These are phyloP conservation scores for Ceratocystis destructans DNA, from an alignment of 2,329 filamentous ascomycete genomes.

Conservation along the genomic window DNA sequence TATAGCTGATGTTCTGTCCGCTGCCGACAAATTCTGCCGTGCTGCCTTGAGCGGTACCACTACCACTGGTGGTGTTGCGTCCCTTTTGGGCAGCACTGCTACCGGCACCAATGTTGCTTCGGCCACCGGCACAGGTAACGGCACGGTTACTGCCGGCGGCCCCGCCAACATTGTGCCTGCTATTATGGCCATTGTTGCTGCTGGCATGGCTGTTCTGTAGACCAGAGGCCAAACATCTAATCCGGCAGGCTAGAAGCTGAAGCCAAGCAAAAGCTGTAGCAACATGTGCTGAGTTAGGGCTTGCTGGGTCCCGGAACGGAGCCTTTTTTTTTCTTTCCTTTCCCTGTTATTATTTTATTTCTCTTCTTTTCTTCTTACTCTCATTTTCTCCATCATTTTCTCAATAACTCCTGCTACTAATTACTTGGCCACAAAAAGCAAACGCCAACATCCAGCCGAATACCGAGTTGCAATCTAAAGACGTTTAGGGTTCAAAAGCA, in stretches of 20 bases:
- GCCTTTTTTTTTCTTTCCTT: neutral
- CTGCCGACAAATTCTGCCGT: constrained; percentile 21
- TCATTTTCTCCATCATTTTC: neutral
- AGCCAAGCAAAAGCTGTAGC: neutral
- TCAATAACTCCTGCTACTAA: neutral
- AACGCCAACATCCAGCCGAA: neutral
- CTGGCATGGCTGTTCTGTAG: constrained; percentile 7
- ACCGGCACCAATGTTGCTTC: constrained; percentile 8
- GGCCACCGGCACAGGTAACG: constrained; percentile 13
- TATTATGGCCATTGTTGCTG: neutral
- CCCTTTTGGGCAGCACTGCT: constrained; percentile 18
- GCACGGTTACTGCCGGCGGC: constrained; percentile 18
- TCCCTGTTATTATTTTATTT: neutral
- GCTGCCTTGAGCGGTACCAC: constrained; percentile 11
- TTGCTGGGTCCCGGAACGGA: neutral
- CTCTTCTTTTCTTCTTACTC: neutral
- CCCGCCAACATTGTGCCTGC: constrained; percentile 5
- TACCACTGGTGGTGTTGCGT: neutral
- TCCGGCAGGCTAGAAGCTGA: neutral
- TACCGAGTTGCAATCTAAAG: neutral
- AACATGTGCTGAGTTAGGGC: neutral
- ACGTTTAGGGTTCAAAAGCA: neutral
- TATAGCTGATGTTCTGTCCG: constrained; percentile 30
- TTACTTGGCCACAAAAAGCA: constrained; percentile 3
- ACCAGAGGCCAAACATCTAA: neutral